phyloP scores from a whole-genome alignment of 305 asterid species.

The Solanum hybrid region DNA sequence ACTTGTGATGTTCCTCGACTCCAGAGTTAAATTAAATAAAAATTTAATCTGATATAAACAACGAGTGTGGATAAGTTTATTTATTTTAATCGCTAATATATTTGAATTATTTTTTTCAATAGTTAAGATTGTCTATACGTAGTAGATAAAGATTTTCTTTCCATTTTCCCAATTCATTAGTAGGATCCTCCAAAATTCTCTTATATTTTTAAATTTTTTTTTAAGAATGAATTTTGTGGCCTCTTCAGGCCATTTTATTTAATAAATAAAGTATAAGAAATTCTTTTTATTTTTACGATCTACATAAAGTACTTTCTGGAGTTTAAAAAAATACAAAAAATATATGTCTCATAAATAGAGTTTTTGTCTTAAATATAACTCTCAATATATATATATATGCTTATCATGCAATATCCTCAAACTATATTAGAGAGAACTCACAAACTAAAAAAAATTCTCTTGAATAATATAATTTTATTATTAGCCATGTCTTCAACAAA shows the following conservation, averaged over 20 bases:
- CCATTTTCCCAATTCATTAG: background rate
- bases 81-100: background rate
- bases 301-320: background rate
- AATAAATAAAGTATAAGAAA: background rate
- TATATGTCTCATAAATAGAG: background rate
- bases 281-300: background rate
- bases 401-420: background rate
- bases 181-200: background rate
- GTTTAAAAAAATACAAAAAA: background rate
- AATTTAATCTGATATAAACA: background rate
- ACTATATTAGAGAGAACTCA: background rate
- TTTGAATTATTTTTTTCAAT: background rate
- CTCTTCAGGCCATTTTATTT: background rate
- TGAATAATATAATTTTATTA: background rate
- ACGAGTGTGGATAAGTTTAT: rapidly evolving
- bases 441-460: background rate
- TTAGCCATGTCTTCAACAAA: background rate
- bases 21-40: background rate
- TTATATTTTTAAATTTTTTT: too few species aligned
- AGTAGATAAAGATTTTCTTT: background rate
- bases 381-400: background rate
- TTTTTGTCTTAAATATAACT: background rate
- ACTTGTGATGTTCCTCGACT: background rate
- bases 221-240: background rate
- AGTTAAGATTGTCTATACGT: background rate